phyloP scores from a whole-genome alignment of 345 rosid species.

The Raphanus raphanistrum region DNA sequence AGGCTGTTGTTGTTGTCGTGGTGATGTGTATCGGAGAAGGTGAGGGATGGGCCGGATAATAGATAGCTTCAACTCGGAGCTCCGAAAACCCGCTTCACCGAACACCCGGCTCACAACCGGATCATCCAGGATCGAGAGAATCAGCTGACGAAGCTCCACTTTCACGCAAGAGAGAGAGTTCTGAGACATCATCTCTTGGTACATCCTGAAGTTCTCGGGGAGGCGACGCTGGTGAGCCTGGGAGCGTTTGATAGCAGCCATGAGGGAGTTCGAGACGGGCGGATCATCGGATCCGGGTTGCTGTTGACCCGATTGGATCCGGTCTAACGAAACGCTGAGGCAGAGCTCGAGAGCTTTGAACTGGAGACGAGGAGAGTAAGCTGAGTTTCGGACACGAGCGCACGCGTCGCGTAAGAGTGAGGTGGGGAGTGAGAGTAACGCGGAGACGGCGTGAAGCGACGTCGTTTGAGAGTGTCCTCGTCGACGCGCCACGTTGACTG shows the following conservation, averaged over 20 bases:
- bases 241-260: conserved; percentile 96
- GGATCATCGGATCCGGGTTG: conserved; percentile 57
- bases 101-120: conserved; percentile 92
- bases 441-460: conserved; percentile 83
- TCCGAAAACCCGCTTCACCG: conserved; percentile 83
- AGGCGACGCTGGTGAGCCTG: conserved; percentile 88
- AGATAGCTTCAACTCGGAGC: conserved; percentile 83
- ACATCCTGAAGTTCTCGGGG: conserved; percentile 79
- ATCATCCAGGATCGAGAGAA: conserved; percentile 81
- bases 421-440: conserved; percentile 67
- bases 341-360: conserved; percentile 88
- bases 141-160: conserved; percentile 79
- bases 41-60: conserved; percentile 77
- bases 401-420: conserved; percentile 79
- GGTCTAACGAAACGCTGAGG: conserved; percentile 76
- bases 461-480: conserved; percentile 81
- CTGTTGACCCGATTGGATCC: conserved; percentile 73
- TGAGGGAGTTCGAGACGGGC: conserved; percentile 79
- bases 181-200: conserved; percentile 55
- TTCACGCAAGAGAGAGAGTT: conserved; percentile 52
- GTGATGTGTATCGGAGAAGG: conserved; percentile 52
- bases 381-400: conserved; percentile 63
- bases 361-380: conserved; percentile 73
- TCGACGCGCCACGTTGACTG: conserved; percentile 69
- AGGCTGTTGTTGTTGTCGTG: conserved; percentile 46